Base-by-base conservation (phyloP, 345 rosid species). In the Brassica incana region DNA sequence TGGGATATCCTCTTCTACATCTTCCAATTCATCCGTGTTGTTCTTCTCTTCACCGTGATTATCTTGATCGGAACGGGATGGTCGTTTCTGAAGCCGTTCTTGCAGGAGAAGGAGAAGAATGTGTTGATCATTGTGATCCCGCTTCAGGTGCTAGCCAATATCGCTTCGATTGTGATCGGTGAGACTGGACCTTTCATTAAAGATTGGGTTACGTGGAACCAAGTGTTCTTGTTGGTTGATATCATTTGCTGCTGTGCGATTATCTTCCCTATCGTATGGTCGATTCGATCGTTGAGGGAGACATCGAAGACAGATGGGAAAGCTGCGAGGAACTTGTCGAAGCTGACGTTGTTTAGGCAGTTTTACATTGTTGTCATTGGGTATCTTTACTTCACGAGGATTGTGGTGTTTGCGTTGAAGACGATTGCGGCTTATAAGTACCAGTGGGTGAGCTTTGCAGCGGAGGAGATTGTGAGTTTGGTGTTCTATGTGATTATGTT, bases 51-150 rank as follows among this genome's bases (percentile, higher is more conserved):
- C 72, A 95, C 97, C 0, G 98, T 95, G 36, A 95, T 95, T 67
- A 89, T 95, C 62, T 87, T 93, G 90, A 87, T 95, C 64, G 99
- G 98, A 3, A 95, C 99, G 3, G 99, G 99, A 2, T 95, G 98
- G 99, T 95, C 99, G 15, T 93, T 95, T 73, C 77, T 93, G 81
- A 95, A 95, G 78, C 98, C 99, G 0, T 95, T 91, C 65, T 76
- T 95, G 81, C 99, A 96, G 78, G 99, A 96, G 87, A 90, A 87
- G 83, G 98, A 96, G 84, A 96, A 92, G 97, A 96, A 90, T 48
- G 98, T 96, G 12, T 81, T 96, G 87, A 93, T 96, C 88, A 88
- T 96, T 66, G 98, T 93, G 83, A 85, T 96, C 23, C 99, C 99
- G 0, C 92, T 96, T 62, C 99, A 93, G 87, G 99, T 96, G 36